Conservation (phyloP, 2,329 filamentous ascomycete species). For the Dactylella cylindrospora region DNA sequence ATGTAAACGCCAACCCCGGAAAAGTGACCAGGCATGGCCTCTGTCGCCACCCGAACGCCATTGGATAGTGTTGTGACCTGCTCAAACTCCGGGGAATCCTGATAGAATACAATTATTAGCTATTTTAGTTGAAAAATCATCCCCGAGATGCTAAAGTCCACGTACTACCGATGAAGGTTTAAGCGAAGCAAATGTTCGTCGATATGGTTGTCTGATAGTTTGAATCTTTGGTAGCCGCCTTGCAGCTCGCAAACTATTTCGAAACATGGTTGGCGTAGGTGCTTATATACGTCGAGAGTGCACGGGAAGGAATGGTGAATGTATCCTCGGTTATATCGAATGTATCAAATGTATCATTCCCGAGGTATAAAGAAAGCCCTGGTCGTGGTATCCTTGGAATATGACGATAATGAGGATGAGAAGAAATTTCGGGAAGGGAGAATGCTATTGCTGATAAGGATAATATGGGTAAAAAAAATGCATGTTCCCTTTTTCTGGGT, state of each 20-base stretch:
- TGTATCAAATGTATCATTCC: conserved; percentile 4
- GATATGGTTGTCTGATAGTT: conserved; percentile 8
- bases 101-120: conserved; percentile 51
- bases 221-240: conserved; percentile 25
- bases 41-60: conserved; percentile 89
- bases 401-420: conserved; percentile 1
- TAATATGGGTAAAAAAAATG: conserved; percentile 7
- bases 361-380: too few relatives aligned
- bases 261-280: conserved; percentile 14
- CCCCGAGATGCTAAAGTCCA: background rate
- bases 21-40: conserved; percentile 91
- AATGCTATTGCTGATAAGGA: conserved; percentile 1
- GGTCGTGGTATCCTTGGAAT: background rate
- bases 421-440: background rate
- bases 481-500: too few relatives aligned
- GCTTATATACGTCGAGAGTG: background rate
- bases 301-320: background rate
- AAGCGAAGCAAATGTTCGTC: conserved; percentile 31
- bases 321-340: conserved; percentile 13
- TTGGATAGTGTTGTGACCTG: conserved; percentile 85
- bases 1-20: conserved; percentile 94
- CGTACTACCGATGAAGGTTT: conserved; percentile 24
- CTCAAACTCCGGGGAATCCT: conserved; percentile 86
- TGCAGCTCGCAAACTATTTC: conserved; percentile 36
- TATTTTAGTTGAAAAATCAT: conserved; percentile 10